Base-by-base conservation (phyloP, 441 rosid species). In the Cnidoscolus chayamansa region DNA sequence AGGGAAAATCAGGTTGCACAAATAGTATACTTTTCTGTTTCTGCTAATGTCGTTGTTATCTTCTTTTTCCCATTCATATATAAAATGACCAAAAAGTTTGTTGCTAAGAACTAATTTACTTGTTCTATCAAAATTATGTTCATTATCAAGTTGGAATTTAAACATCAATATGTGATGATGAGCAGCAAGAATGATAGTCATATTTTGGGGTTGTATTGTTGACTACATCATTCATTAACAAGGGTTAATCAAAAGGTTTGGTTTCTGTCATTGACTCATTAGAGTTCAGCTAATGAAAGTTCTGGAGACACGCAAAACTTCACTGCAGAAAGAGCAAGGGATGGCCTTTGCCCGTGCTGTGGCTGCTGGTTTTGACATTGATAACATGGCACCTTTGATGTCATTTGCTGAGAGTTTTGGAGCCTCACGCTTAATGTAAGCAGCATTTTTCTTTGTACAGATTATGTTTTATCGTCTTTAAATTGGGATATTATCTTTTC, bases 331-430 rank as follows among this genome's bases (percentile, higher is more conserved):
- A 81, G 99, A 95, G 84, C 98, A 95, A 83, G 99, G 97, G 53
- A 95, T 95, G 99, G 98, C 98, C 74, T 95, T 95, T 83, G 99
- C 99, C 53, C 95, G 98, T 76, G 97, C 99, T 80, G 92, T 80
- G 17, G 99, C 98, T 82, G 99, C 99, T 82, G 93, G 97, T 85
- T 95, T 90, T 75, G 95, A 89, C 65, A 76, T 87, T 86, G 95
- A 89, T 74, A 83, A 84, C 75, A 84, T 95, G 90, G 72, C 83
- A 13, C 86, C 93, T 71, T 72, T 95, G 77, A 83, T 88, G 74
- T 87, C 88, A 57, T 95, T 95, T 80, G 85, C 97, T 65, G 92
- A 88, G 82, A 84, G 86, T 71, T 95, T 93, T 73, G 98, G 97
- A 77, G 98, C 97, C 77, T 67, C 83, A 15, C 98, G 99, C 77